Base-by-base conservation (phyloP, 2,329 filamentous ascomycete genomes). In the Verticillium alfalfae region DNA sequence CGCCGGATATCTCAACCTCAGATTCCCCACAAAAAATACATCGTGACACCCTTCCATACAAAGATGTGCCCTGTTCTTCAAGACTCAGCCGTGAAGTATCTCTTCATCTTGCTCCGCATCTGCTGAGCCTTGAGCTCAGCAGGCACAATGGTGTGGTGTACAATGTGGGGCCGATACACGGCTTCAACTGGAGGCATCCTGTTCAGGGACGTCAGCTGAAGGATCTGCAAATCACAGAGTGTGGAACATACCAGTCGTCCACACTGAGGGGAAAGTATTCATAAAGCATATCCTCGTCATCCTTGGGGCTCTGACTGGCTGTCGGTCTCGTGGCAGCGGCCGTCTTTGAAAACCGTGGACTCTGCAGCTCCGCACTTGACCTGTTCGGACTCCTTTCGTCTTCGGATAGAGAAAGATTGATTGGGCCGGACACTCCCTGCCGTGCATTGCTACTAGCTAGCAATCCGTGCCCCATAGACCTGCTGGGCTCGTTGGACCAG, bases 191-290 rank as follows among this genome's bases (percentile, higher is more conserved):
- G 92, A 2, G 90, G 90, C 85, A 93, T 92, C 88, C 85, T 85
- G 55, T 31, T 5, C 12, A 12, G 71, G 69, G 67, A 60, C 8
- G 67, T 70, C 41, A 66, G 71, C 45, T 22, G 34, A 61, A 37
- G 9, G 15, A 16, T 18, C 13, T 13, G 26, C 13, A 31, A 31
- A 5, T 18, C 16, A 52, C 9, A 10, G 18, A 3, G 9, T 13
- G 10, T 52, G n/a, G 39, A 7, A 71, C 76, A 69, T 73, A 85
- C 90, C 90, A 97, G 70, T 97, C 93, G 72, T 97, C 93, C 62
- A 97, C 78, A 57, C 90, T 93, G 16, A 98, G 81, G 0, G 93
- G 93, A 66, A 98, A 97, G 72, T 98, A 97, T 76, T 98, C 93
- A 72, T 97, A 97, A 18, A 97, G 79, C 66, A 93, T 79, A 74